Evolutionary conservation across 1,284 basidiomycete genomes (phyloP), one percentile per base, ranked within the genome.

Genomic region (Apiotrichum laibachii): DNA sequence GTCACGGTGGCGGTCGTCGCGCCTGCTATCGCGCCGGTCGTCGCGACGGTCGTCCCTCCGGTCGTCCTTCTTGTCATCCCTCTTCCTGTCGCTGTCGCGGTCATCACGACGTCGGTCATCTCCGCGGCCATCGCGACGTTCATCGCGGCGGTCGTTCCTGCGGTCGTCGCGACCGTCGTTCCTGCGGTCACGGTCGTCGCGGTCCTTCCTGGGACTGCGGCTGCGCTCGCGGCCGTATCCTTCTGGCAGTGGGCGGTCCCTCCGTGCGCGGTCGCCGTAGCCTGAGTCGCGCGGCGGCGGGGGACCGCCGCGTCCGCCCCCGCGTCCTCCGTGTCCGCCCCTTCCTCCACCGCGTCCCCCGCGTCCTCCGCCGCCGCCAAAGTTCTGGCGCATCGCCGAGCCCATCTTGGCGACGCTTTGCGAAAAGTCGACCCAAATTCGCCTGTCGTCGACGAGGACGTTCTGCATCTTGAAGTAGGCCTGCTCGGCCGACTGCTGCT

Each of bases 401-500:
- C 51, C 51, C 67, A 85, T 77, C 66, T 82, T 81, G 42, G 81
- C 80, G 9, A 99, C 96, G 34, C 92, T 95, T 82, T 96, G 91
- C 2, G 89, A 91, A 80, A 98, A 97, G 79, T 97, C 94, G 63
- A 99, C 95, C 90, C 95, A 98, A 73, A 99, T 99, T 21, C 96
- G 85, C 42, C 94, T 85, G 77, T 99, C 96, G 75, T 99, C 95
- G n/a, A 99, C 90, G 10, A 99, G 81, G 0, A 99, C 95, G 71
- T 97, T 98, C 77, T 99, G 95, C 95, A 99, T 99, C 78, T 98
- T 99, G 81, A 97, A 94, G 78, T 99, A 99, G 16, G 92, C 95
- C 87, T 92, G 87, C 75, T 99, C 95, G 1, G 95, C 94, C 45
- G 92, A 88, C 60, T 92, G 90, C 50, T 87, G 81, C 75, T 89